Conservation (phyloP, 495 filamentous ascomycete species). For the Cercophora samala region DNA sequence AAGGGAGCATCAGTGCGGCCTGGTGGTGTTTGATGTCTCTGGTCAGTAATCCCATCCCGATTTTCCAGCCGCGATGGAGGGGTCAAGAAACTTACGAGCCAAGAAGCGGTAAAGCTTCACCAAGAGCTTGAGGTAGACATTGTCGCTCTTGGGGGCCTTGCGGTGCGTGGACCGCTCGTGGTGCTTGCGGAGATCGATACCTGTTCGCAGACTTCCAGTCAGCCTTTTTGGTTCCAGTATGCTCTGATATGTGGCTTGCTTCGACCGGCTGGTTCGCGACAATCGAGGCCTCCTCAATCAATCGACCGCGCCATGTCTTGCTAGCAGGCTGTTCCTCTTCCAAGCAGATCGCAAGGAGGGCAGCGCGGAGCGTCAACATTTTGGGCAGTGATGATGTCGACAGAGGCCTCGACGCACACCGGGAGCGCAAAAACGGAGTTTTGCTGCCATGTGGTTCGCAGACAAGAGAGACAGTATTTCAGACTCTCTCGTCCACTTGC, state of each 20-base stretch:
- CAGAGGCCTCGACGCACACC: constrained; percentile 15
- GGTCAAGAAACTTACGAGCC: constrained; percentile 67
- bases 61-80: background rate
- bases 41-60: background rate
- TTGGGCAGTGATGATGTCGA: background rate
- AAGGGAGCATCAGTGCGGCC: constrained; percentile 94
- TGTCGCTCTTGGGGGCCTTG: constrained; percentile 95
- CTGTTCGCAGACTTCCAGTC: constrained; percentile 45
- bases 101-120: constrained; percentile 99
- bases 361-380: background rate
- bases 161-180: constrained; percentile 84
- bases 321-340: background rate
- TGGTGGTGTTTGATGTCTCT: constrained; percentile 31
- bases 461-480: constrained; percentile 29
- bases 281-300: background rate
- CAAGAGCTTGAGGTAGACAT: constrained; percentile 94
- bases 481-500: constrained; percentile 41
- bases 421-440: constrained; percentile 22
- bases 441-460: constrained; percentile 40
- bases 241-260: constrained; percentile 35
- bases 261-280: constrained; percentile 21
- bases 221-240: constrained; percentile 53
- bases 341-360: background rate
- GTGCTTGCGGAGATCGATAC: constrained; percentile 74
- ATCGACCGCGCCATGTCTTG: constrained; percentile 5